Percentiles rank a stretch among this genome's conserved stretches.
Conservation (phyloP, 345 rosid species). For the Camelina hispida region DNA sequence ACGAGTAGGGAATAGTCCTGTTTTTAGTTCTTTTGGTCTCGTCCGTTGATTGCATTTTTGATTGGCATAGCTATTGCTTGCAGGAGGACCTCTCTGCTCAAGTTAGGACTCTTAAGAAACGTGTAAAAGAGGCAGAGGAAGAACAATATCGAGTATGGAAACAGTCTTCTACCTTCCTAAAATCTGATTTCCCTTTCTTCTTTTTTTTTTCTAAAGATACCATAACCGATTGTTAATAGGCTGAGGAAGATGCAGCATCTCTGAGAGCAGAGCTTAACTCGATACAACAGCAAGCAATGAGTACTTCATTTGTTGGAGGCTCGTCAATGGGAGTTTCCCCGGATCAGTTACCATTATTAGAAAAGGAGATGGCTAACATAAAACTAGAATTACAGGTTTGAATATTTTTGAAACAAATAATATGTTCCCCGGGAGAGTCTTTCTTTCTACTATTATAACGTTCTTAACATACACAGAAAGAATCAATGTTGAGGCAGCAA, state of each 20-base stretch:
- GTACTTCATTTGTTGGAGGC: slow-evolving; percentile 53
- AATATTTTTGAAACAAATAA: slow-evolving; percentile 19
- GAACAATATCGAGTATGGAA: slow-evolving; percentile 78
- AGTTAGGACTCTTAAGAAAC: slow-evolving; percentile 83
- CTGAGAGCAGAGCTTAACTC: slow-evolving; percentile 93
- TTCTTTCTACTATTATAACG: slow-evolving; percentile 40
- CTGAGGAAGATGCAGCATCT: slow-evolving; percentile 98
- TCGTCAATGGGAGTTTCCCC: slow-evolving; percentile 40
- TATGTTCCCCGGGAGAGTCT: slow-evolving; percentile 8
- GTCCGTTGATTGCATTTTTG: slow-evolving; percentile 23
- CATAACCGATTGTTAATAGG: slow-evolving; percentile 53
- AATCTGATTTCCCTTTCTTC: not conserved
- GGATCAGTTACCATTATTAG: slow-evolving; percentile 67
- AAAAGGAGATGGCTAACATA: slow-evolving; percentile 70
- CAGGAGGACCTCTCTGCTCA: slow-evolving; percentile 98
- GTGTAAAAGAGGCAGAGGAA: slow-evolving; percentile 89
- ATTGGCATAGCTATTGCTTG: slow-evolving; percentile 27
- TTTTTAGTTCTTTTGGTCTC: slow-evolving; percentile 4
- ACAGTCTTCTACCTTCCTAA: slow-evolving; percentile 35
- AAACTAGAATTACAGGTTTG: slow-evolving; percentile 76
- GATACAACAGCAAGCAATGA: slow-evolving; percentile 74
- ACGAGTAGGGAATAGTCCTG: slow-evolving; percentile 53
- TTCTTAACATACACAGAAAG: slow-evolving; percentile 60
- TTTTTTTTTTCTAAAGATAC: slow-evolving; percentile 26
- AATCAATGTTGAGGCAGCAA: slow-evolving; percentile 63